Base-by-base conservation (phyloP, 768 basidiomycete genomes). In the Boletales sp. region DNA sequence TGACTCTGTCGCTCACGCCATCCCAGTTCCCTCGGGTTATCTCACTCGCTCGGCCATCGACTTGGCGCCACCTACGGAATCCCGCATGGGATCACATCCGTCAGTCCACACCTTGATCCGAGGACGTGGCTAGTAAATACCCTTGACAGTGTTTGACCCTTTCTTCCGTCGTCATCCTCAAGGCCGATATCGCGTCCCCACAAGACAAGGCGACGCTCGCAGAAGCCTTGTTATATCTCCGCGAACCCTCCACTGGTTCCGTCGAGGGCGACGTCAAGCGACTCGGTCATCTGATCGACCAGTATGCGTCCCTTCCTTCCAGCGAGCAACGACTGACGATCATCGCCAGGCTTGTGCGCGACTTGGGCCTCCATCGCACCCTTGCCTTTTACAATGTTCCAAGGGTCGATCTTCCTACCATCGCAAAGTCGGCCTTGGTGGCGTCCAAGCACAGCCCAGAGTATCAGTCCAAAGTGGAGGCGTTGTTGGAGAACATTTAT, bases 81-180 rank as follows among this genome's bases (percentile, higher is more conserved):
- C 48, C 86, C 87, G 18, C 88, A 92, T 63, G 89, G 89, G 9
- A 85, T 89, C 53, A 90, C 89, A 5, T 89, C 87, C n/a, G 87
- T 86, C 53, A 66, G 80, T 59, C 8, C 2, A 5, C 5, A 48
- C 40, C 41, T 45, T 48, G 15, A 40, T 50, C 42, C 36, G 40
- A 45, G 42, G 39, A 58, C 31, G 49, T 29, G 51, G 29, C 8
- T 11, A 45, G n/a, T n/a, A n/a, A n/a, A n/a, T n/a, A 19, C 19
- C 41, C 39, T 46, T 31, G 35, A 36, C 45, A 89, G 86, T 89
- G 87, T 63, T 71, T 88, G 46, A 89, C 87, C 7, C 76, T 90
- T 19, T 77, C 81, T 5, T 77, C 85, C 1, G 82, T 82, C 29
- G 79, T 89, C 15, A 70, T 63, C 2, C 65, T 87, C 19, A 78